Evolutionary conservation across 768 basidiomycete genomes (phyloP).

Genomic region (Fibroporia radiculosa): DNA sequence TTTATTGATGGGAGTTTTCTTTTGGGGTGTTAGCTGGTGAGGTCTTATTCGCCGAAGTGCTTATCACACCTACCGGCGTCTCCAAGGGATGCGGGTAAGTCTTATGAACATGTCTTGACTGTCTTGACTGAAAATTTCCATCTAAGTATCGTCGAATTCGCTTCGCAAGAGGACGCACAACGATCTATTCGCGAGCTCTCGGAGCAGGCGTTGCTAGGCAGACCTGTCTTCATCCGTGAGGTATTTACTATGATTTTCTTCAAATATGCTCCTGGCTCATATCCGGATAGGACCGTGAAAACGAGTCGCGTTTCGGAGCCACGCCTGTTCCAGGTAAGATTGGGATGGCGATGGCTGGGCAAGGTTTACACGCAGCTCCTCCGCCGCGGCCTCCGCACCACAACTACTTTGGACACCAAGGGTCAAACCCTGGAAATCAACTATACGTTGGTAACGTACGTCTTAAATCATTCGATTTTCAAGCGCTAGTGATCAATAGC

Average conservation of each 20-base stretch:
- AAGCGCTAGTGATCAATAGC: neutral
- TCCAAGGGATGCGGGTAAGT: constrained; percentile 99
- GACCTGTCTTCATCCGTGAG: constrained; percentile 95
- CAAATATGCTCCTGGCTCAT: constrained; percentile 1
- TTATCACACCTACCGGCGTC: constrained; percentile 91
- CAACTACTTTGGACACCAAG: constrained; percentile 57
- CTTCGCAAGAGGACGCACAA: constrained; percentile 82
- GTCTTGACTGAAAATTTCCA: neutral
- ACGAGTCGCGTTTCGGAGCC: constrained; percentile 90
- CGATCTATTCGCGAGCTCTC: constrained; percentile 85
- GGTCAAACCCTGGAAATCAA: constrained; percentile 81
- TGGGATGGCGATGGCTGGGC: constrained; percentile 94
- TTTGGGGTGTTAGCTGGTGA: constrained; percentile 95
- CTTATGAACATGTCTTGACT: constrained; percentile 12
- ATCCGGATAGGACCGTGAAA: constrained; percentile 79
- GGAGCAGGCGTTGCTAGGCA: constrained; percentile 83
- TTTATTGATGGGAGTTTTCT: constrained; percentile 87
- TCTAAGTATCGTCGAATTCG: constrained; percentile 89
- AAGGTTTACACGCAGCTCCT: constrained; percentile 69
- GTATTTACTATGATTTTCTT: constrained; percentile 37
- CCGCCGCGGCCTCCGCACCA: constrained; percentile 80
- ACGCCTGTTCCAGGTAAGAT: constrained; percentile 95
- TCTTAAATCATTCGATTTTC: neutral
- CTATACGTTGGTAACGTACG: constrained; percentile 88
- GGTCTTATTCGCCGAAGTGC: constrained; percentile 99